These are phyloP conservation scores for Phialophora verrucosa DNA, from an alignment of 2,329 filamentous ascomycete species.

Conservation along the genomic window DNA sequence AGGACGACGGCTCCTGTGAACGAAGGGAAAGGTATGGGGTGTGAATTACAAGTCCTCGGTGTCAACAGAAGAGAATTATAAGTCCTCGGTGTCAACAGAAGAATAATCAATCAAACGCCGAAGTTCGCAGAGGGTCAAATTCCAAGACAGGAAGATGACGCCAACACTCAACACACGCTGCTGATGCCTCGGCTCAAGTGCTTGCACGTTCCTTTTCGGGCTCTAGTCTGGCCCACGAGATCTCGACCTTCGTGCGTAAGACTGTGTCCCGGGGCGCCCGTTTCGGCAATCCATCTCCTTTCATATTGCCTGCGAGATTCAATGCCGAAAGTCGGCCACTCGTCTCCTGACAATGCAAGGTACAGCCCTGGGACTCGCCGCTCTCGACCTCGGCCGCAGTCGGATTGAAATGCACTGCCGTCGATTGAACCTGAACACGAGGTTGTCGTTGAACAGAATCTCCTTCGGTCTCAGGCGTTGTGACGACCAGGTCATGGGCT, in stretches of 20 bases:
- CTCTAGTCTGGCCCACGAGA: conserved; percentile 3
- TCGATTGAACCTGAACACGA: background rate
- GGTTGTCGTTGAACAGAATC: background rate
- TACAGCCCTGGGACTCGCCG: background rate
- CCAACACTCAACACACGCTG: background rate
- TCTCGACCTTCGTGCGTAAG: conserved; percentile 20
- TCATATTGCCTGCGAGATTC: conserved; percentile 2
- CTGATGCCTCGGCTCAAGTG: conserved; percentile 10
- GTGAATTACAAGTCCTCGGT: conserved; percentile 6
- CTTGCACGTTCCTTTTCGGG: background rate
- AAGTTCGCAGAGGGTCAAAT: conserved; percentile 7
- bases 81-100: conserved; percentile 5
- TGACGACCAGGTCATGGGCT: background rate
- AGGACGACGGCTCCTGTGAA: background rate
- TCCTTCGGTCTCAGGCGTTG: background rate
- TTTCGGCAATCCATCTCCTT: conserved; percentile 19
- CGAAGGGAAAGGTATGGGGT: background rate
- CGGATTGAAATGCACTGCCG: background rate
- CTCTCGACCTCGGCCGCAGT: conserved; percentile 4
- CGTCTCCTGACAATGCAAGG: background rate
- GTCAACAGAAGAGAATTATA: conserved; percentile 1
- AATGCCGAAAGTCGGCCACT: conserved; percentile 5
- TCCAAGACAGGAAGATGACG: conserved; percentile 3
- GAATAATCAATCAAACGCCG: conserved; percentile 10
- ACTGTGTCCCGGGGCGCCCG: background rate